Evolutionary conservation across 2,329 filamentous ascomycete genomes (phyloP), one percentile per base, ranked within the genome.

Genomic region (Aspergillus sp.): DNA sequence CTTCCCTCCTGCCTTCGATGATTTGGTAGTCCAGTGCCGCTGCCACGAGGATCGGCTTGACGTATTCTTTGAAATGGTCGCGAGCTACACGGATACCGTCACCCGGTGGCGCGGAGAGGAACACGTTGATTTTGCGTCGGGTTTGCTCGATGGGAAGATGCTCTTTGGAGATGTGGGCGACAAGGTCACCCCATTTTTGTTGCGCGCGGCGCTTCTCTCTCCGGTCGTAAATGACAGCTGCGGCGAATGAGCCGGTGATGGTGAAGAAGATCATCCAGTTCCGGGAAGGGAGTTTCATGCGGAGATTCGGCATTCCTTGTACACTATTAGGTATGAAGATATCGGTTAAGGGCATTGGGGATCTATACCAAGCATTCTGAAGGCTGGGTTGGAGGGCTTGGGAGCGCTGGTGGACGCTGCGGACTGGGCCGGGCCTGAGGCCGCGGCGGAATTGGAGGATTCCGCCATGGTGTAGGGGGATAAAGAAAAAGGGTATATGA

Each of bases 261-360:
- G 89, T 83, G 77, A 93, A 87, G 80, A 99, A 99, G 71, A 99
- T 97, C 79, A 95, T 87, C 95, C 95, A 99, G 76, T 98, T 98
- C 63, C 95, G 90, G 17, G 94, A 98, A 7, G 95, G 95, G 17
- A 99, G 86, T 77, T 88, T 92, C 68, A 88, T 84, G 61, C 90
- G 90, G 62, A 97, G 86, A 67, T 89, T 90, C 54, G 94, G 94
- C 60, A 99, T 81, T 59, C 94, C 94, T 89, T 59, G 23, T 10
- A 17, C 21, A 7, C 8, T 19, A 38, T 59, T 41, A 41, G 30
- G 23, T 8, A 48, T 6, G 30, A 60, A 51, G 19, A 17, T 56
- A 17, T 23, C 15, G 15, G 42, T 17, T 47, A 21, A 27, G 30
- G 47, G 25, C 42, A 57, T 39, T 19, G 51, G 41, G 23, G 36